Evolutionary conservation across 805 yeast species (phyloP), one percentile per base, ranked within the genome.

Genomic region (Barnettozyma populi): DNA sequence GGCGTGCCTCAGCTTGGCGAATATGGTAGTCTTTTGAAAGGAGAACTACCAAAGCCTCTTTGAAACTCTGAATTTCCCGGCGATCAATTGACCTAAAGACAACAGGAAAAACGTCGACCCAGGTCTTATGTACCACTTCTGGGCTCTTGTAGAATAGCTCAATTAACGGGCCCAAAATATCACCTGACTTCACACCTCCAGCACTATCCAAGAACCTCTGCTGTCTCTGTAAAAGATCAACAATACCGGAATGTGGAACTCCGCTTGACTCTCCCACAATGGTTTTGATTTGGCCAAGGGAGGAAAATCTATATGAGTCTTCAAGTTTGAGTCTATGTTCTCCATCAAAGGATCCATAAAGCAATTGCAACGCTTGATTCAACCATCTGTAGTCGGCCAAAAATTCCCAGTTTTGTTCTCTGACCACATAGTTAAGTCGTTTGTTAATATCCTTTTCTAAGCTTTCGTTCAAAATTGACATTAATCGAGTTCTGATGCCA

Each of bases 401-500:
- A 54, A 79, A 85, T 62, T 94, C 99, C 99, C 99, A 94, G 59
- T 89, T 92, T 63, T 94, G 99, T 58, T 94, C 98, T 35, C 92
- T 72, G n/a, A 95, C 77, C 8, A 92, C 84, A 57, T 95, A 95
- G 53, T 84, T 81, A 32, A 94, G 70, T 49, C 99, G 74, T 63
- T 87, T 89, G 55, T 79, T 78, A 21, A 90, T 74, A 54, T 86
- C 90, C 44, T 72, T 76, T 51, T 90, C 97, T 51, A 94, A 69
- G 54, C 95, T 86, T 39, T 76, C 76, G 62, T 84, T 83, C 59
- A 94, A 68, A 47, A 94, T 86, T 0, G 76, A 63, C 94, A 94
- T 86, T 52, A 95, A 75, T 54, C 80, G 82, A 48, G 79, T 75
- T 43, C 99, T 78, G 25, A 88, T 83, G 3, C 74, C 71, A 3